Percentiles rank a stretch among this genome's conserved stretches.
Evolutionary conservation across 1,284 basidiomycete genomes (phyloP).

Genomic region (Puccinia coronata): DNA sequence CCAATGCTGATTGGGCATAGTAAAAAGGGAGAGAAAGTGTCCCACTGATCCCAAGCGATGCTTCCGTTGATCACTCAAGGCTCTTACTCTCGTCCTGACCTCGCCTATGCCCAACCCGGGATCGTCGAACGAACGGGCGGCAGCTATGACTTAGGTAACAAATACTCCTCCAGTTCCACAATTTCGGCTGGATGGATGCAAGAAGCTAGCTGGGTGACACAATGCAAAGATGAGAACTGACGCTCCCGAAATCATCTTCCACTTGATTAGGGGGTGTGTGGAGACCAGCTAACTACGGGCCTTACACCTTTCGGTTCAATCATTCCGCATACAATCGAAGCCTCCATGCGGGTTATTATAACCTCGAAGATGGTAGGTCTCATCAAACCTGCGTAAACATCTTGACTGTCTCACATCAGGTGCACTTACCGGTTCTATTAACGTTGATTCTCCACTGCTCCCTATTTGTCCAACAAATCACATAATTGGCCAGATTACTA

Average conservation of each 20-base stretch:
- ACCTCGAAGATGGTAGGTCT: slow-evolving; percentile 39
- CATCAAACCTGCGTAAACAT: neutral
- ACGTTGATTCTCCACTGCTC: no score
- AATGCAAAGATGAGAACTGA: neutral
- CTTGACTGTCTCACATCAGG: neutral
- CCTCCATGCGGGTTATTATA: slow-evolving; percentile 35
- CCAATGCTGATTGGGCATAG: no score
- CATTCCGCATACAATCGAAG: slow-evolving; percentile 21
- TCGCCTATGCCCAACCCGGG: neutral
- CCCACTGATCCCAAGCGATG: neutral
- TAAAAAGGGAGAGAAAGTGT: neutral
- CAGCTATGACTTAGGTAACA: slow-evolving; percentile 2
- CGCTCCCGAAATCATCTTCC: no score
- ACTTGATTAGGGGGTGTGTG: neutral
- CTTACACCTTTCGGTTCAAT: slow-evolving; percentile 6
- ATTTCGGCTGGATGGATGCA: neutral
- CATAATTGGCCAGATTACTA: slow-evolving; percentile 33
- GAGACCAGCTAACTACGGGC: slow-evolving; percentile 3
- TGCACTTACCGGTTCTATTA: neutral
- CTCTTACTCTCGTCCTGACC: slow-evolving; percentile 10
- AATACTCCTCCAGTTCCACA: neutral
- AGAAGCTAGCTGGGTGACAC: neutral
- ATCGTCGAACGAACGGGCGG: slow-evolving; percentile 6
- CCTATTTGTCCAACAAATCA: neutral
- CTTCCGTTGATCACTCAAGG: neutral